phyloP scores from a whole-genome alignment of 257 asterid genomes.

The Lycium ferocissimum region DNA sequence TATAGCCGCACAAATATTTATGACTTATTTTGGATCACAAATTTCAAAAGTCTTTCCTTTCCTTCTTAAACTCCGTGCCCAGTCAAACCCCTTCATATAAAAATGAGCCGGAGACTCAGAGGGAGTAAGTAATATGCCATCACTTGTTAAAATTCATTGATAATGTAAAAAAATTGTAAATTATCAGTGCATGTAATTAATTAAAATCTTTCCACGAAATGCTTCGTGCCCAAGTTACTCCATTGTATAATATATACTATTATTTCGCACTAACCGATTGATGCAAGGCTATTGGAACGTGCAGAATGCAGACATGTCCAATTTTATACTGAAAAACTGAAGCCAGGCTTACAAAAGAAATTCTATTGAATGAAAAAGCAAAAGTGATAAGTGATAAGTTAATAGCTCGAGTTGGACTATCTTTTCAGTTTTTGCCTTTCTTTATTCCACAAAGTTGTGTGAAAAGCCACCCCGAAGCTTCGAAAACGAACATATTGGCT shows the following conservation, averaged over 20 bases:
- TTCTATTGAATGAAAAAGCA: constrained; percentile 10
- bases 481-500: neutral
- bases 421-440: neutral
- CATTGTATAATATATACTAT: neutral
- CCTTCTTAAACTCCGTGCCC: no score
- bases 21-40: no score
- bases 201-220: neutral
- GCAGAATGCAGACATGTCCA: neutral
- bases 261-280: neutral
- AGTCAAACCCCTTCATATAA: no score
- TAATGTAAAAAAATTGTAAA: neutral
- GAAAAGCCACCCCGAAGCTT: neutral
- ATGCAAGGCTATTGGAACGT: neutral
- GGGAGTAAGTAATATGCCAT: neutral
- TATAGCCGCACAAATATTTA: no score
- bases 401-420: neutral
- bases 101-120: no score
- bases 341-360: neutral
- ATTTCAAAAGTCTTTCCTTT: no score
- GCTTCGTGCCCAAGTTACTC: neutral
- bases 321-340: neutral
- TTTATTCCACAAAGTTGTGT: neutral
- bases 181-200: neutral
- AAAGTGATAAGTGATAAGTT: neutral
- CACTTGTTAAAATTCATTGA: neutral